Conservation (phyloP, 345 rosid genomes). For the Laguncularia racemosa region DNA sequence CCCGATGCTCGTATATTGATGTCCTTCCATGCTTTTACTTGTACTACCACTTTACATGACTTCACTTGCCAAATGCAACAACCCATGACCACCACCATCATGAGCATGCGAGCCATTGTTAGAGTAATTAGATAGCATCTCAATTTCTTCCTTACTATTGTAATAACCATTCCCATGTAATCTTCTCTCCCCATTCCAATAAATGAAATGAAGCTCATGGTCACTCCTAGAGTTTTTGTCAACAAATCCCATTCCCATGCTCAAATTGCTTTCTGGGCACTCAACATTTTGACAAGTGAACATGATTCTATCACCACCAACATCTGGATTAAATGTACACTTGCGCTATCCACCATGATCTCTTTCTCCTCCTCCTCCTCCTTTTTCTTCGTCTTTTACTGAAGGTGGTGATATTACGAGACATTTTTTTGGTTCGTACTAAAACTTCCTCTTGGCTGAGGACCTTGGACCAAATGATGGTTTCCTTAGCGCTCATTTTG, state of each 20-base stretch:
- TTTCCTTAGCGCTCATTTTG: slow-evolving; percentile 66
- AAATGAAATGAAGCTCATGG: slow-evolving; percentile 25
- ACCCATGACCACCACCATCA: neutral
- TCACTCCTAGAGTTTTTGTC: slow-evolving; percentile 38
- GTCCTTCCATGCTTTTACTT: too few relatives aligned
- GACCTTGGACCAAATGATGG: slow-evolving; percentile 46
- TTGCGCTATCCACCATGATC: slow-evolving; percentile 16
- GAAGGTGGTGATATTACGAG: slow-evolving; percentile 25
- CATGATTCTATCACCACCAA: neutral
- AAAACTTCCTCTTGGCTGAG: slow-evolving; percentile 47
- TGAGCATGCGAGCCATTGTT: neutral
- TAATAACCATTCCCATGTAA: neutral
- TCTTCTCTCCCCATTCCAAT: neutral
- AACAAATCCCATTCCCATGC: slow-evolving; percentile 24
- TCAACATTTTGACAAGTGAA: slow-evolving; percentile 25
- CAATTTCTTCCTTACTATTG: neutral
- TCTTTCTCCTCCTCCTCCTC: slow-evolving; percentile 2
- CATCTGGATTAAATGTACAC: slow-evolving; percentile 7
- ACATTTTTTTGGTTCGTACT: slow-evolving; percentile 17
- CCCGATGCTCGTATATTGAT: slow-evolving; percentile 10
- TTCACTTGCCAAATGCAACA: neutral
- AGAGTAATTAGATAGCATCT: neutral
- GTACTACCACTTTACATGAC: too few relatives aligned
- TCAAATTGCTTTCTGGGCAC: slow-evolving; percentile 22
- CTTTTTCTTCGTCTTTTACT: slow-evolving; percentile 9